Evolutionary conservation across 768 basidiomycete genomes (phyloP), one percentile per base, ranked within the genome.

Genomic region (Suillus placidus): DNA sequence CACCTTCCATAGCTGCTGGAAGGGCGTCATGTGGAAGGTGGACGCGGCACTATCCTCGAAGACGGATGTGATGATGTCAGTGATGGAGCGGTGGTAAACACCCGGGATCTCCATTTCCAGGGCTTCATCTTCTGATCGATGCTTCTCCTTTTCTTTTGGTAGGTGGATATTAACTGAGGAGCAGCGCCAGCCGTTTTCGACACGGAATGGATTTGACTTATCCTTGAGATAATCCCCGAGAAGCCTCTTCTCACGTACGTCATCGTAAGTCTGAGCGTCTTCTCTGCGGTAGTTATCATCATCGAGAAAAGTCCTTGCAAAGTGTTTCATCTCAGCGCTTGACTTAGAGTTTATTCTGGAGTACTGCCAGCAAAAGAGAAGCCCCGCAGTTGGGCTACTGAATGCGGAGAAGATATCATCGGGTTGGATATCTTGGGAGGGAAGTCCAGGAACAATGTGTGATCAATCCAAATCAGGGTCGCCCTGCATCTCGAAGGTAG

Each of bases 291-390:
- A 79, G 12, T 65, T 65, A 5, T 51, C 43, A 18, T 71, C 68
- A 0, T 57, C 20, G n/a, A 79, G 52, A 26, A 78, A 51, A 12
- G 72, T 71, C 4, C 76, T 66, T 16, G 73, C 40, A 1, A 80
- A 69, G 5, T 66, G 65, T 18, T 79, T 60, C 0, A 76, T 52
- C 43, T 78, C 77, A 1, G 23, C 52, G 8, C 63, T 54, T 2
- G 78, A 77, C 61, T 79, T 80, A 0, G 30, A 30, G 18, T 56
- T 70, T 2, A 71, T 75, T 0, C 75, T 73, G 20, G 68, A 68
- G 61, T 75, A 77, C 3, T 70, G 63, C 79, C 79, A 80, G 8
- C 55, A 23, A 72, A 77, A 73, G 42, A 80, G 73, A 0, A 71
- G 69, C 54, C 70, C 75, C 4, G 64, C 62, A 1, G 74, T 69